These are phyloP conservation scores for Syzygium oleosum DNA, from an alignment of 345 rosid species.

Conservation along the genomic window DNA sequence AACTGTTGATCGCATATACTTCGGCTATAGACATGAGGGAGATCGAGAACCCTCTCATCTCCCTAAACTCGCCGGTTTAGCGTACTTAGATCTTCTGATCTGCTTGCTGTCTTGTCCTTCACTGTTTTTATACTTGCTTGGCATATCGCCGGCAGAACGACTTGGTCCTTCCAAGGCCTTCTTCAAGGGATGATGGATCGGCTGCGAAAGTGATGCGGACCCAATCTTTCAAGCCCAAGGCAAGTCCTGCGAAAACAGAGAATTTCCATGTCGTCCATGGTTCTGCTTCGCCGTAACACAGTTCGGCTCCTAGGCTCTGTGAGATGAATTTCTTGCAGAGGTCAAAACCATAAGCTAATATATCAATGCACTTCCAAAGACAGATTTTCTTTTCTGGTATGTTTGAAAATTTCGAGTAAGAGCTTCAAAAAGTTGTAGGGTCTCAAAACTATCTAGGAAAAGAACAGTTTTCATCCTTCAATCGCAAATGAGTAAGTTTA, in stretches of 20 bases:
- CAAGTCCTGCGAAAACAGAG: conserved; percentile 41
- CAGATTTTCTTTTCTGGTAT: neutral
- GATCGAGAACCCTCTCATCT: neutral
- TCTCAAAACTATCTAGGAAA: neutral
- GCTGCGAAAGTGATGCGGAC: conserved; percentile 74
- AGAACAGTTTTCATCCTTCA: neutral
- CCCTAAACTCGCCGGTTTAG: neutral
- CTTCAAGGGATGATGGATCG: conserved; percentile 57
- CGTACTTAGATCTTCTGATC: neutral
- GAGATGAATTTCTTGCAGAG: neutral
- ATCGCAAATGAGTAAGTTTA: no score
- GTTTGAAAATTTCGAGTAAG: neutral
- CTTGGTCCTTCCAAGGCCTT: conserved; percentile 58
- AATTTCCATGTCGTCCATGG: neutral
- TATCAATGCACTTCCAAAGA: neutral
- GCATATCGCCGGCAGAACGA: conserved; percentile 59
- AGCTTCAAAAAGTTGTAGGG: neutral
- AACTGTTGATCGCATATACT: neutral
- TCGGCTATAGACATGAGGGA: neutral
- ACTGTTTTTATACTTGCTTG: conserved; percentile 12
- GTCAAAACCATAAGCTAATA: neutral
- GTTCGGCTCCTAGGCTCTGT: neutral
- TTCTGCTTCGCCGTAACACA: neutral
- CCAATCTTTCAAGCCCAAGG: conserved; percentile 81
- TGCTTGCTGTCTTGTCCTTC: neutral